Evolutionary conservation across 2,329 filamentous ascomycete genomes (phyloP).

Genomic region (Trichoderma pleuroti): DNA sequence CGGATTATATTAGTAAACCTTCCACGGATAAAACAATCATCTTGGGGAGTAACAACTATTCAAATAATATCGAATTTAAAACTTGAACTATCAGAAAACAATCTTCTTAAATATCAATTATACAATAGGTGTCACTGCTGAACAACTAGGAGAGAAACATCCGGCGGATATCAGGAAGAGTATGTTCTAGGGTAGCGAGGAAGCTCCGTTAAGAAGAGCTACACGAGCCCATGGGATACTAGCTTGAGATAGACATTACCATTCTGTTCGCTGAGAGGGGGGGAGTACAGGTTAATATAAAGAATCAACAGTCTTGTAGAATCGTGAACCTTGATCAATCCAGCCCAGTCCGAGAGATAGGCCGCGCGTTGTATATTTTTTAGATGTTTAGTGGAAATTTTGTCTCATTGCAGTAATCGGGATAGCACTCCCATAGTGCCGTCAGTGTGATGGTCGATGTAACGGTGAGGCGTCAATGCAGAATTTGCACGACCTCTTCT

Average conservation of each 20-base stretch:
- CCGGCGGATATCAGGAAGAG: neutral
- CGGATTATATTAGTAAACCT: neutral
- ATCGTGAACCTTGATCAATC: no score
- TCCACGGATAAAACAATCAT: no score
- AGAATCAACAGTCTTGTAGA: no score
- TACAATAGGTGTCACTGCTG: neutral
- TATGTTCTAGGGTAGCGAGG: neutral
- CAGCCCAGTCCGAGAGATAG: no score
- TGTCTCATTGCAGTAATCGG: neutral
- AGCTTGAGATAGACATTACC: no score
- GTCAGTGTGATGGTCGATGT: neutral
- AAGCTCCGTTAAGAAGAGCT: neutral
- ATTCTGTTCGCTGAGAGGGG: no score
- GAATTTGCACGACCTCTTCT: neutral
- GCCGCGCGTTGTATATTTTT: neutral
- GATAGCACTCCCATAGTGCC: neutral
- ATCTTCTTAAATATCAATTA: neutral
- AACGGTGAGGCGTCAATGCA: neutral
- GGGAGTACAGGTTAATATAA: no score
- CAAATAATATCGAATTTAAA: neutral
- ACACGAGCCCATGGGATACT: neutral
- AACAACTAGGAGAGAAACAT: neutral
- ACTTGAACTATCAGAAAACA: neutral
- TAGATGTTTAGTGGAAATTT: neutral
- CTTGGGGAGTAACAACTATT: neutral